These are phyloP conservation scores for Tephrocybe sp. DNA, from an alignment of 768 basidiomycete genomes.

Conservation along the genomic window DNA sequence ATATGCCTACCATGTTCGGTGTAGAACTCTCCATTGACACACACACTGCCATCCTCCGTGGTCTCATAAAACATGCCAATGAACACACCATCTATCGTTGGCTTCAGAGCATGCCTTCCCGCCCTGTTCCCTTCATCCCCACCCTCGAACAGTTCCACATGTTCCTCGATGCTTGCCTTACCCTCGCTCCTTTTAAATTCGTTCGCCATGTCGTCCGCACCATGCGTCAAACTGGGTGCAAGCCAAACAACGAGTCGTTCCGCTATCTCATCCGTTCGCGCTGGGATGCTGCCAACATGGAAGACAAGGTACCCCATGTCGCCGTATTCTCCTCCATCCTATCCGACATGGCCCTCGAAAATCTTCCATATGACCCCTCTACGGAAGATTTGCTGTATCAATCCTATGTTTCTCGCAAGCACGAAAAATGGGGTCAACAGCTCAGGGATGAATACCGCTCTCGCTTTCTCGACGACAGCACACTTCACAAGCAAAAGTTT, in stretches of 20 bases:
- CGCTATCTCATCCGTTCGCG: constrained; percentile 44
- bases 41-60: constrained; percentile 47
- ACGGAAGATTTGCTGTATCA: constrained; percentile 39
- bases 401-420: constrained; percentile 39
- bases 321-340: constrained; percentile 39
- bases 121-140: constrained; percentile 43
- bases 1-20: constrained; percentile 46
- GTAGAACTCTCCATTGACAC: constrained; percentile 41
- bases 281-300: constrained; percentile 26
- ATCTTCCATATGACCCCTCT: constrained; percentile 41
- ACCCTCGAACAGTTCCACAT: constrained; percentile 53
- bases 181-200: constrained; percentile 28
- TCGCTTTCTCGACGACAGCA: constrained; percentile 19
- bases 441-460: constrained; percentile 36
- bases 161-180: constrained; percentile 40
- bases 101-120: constrained; percentile 50
- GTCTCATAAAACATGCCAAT: constrained; percentile 43
- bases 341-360: constrained; percentile 41
- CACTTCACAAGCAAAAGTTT: constrained; percentile 15
- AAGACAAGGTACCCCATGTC: constrained; percentile 26
- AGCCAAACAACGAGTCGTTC: constrained; percentile 45
- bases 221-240: constrained; percentile 37
- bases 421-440: constrained; percentile 31
- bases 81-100: constrained; percentile 43
- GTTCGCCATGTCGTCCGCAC: constrained; percentile 33